A percentile compares a stretch with the other conserved stretches of the same genome.
Evolutionary conservation across 2,329 filamentous ascomycete species (phyloP).

Genomic region (Penicillium hordei): DNA sequence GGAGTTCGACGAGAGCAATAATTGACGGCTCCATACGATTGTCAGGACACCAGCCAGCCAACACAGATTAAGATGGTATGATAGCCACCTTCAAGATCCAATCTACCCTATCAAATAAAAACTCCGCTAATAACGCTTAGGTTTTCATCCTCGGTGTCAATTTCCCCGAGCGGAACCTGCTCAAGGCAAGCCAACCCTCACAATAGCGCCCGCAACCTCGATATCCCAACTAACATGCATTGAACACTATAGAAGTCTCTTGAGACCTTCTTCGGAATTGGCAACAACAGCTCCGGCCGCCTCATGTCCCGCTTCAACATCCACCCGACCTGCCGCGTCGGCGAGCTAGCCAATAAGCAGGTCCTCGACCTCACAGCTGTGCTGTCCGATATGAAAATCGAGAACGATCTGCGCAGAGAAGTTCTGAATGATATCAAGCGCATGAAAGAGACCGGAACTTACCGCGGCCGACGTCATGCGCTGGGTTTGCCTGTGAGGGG

Average conservation of each 20-base stretch:
- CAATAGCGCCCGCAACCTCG: slow-evolving; percentile 5
- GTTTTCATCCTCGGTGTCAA: slow-evolving; percentile 84
- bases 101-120: neutral
- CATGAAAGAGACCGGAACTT: slow-evolving; percentile 85
- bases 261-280: slow-evolving; percentile 82
- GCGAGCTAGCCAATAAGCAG: slow-evolving; percentile 71
- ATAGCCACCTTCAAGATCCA: neutral
- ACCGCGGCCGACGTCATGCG: slow-evolving; percentile 85
- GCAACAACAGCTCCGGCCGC: slow-evolving; percentile 64
- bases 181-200: slow-evolving; percentile 62
- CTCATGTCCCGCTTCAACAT: slow-evolving; percentile 89
- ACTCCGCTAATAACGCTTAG: slow-evolving; percentile 45
- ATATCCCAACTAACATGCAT: slow-evolving; percentile 10
- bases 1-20: slow-evolving; percentile 19
- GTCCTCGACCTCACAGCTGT: slow-evolving; percentile 80
- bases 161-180: slow-evolving; percentile 78
- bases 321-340: slow-evolving; percentile 77
- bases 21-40: slow-evolving; percentile 14
- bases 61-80: slow-evolving; percentile 34
- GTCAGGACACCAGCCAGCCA: slow-evolving; percentile 10
- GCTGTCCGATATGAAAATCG: slow-evolving; percentile 87
- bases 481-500: slow-evolving; percentile 90
- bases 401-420: slow-evolving; percentile 77
- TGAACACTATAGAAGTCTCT: slow-evolving; percentile 53
- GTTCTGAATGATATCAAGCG: slow-evolving; percentile 82